These are phyloP conservation scores for Austroboletus niveus DNA, from an alignment of 1,284 basidiomycete species.

Conservation along the genomic window DNA sequence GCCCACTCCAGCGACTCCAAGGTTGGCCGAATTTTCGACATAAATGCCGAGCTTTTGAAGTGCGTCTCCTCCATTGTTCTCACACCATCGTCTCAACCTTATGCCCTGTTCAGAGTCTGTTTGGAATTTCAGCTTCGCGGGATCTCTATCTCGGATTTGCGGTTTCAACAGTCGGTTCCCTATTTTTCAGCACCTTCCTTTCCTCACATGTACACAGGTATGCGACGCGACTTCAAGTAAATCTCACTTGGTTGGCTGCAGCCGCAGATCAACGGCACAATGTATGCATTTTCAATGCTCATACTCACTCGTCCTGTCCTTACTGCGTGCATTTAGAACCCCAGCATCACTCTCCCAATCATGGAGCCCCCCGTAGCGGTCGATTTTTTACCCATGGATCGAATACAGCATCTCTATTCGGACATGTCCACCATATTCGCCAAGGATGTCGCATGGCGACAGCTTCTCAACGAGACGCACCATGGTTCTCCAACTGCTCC, in stretches of 20 bases:
- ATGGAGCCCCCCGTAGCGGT: constrained; percentile 56
- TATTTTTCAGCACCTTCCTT: neutral
- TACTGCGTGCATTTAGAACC: constrained; percentile 24
- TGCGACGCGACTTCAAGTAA: constrained; percentile 55
- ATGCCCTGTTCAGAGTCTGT: constrained; percentile 41
- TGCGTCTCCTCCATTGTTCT: constrained; percentile 30
- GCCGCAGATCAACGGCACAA: constrained; percentile 55
- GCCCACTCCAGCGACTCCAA: constrained; percentile 42
- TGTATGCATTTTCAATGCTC: constrained; percentile 33
- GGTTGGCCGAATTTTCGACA: constrained; percentile 56
- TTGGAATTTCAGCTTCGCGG: constrained; percentile 56
- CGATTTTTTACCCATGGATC: constrained; percentile 50
- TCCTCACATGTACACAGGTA: constrained; percentile 43
- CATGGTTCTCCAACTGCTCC: constrained; percentile 21
- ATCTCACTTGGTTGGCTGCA: constrained; percentile 65
- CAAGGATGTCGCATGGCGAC: constrained; percentile 57
- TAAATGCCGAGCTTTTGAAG: constrained; percentile 68
- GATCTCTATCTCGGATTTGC: constrained; percentile 46
- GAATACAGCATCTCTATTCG: constrained; percentile 61
- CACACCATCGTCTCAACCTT: neutral
- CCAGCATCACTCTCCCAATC: constrained; percentile 44
- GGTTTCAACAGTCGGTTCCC: constrained; percentile 55
- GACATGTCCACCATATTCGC: constrained; percentile 60
- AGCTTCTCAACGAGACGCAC: constrained; percentile 25
- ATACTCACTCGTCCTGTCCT: neutral